Base-by-base conservation (phyloP, 2,329 filamentous ascomycete genomes). In the Myriosclerotinia curreyana region DNA sequence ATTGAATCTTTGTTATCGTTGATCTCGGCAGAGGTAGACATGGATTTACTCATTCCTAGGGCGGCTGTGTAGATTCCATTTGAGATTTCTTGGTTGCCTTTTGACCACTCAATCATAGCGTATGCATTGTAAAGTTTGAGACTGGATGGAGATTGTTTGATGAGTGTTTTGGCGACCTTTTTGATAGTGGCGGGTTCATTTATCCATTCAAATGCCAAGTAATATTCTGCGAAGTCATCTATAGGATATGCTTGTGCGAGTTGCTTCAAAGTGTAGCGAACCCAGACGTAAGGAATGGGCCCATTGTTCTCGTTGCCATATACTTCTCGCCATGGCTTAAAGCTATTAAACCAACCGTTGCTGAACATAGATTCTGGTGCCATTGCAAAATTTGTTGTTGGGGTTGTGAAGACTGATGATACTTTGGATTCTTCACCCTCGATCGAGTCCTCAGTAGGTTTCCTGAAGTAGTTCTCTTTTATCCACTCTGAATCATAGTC, bases 71-170 rank as follows among this genome's bases (percentile, higher is more conserved):
- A 83, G 0, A 95, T 86, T 60, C 84, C 86, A 28, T 80, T 77
- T 5, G 89, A 87, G 54, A 85, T 78, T 0, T 83, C 79, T 1
- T 73, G 69, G 31, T 88, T 87, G 0, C 81, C 84, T 38, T 81
- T 82, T 1, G 79, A 78, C 68, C 77, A 81, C 75, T 96, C 91
- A 4, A 92, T 84, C 17, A 91, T 76, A 0, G 89, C 91, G 72
- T 94, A 96, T 0, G 87, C 85, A 69, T 92, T 89, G 76, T 96
- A 97, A 0, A 97, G 78, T 17, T 80, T 78, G 3, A 90, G 74
- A 69, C 86, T 88, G 0, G 84, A 80, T 0, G 86, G 80, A 63
- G 85, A 83, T 55, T 81, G 81, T 72, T 90, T 94, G n/a, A 97
- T 76, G 0, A 96, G 78, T 8, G 77, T 76, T 71, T 91, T 96